phyloP scores from a whole-genome alignment of 306 rosid species.

The Myrica gale region DNA sequence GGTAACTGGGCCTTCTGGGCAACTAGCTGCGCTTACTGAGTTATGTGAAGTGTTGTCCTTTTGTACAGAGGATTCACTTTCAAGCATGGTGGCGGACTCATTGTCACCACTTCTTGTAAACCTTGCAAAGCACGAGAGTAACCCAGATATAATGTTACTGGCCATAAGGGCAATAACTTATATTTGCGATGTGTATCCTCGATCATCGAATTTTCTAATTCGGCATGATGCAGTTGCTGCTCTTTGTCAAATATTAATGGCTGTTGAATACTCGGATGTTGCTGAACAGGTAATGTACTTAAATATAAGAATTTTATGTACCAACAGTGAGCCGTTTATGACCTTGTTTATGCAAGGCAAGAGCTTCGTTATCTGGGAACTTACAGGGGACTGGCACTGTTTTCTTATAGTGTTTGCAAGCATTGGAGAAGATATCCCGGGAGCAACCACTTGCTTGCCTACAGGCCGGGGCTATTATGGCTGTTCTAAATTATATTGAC shows the following conservation, averaged over 20 bases:
- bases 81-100: slow-evolving; percentile 65
- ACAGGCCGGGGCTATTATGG: slow-evolving; percentile 89
- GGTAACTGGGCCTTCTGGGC: slow-evolving; percentile 67
- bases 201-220: slow-evolving; percentile 72
- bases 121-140: slow-evolving; percentile 63
- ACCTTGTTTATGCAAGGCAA: slow-evolving; percentile 9
- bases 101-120: slow-evolving; percentile 78
- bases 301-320: slow-evolving; percentile 20
- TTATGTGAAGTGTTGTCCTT: slow-evolving; percentile 87
- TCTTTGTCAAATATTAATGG: slow-evolving; percentile 75
- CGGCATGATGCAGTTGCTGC: slow-evolving; percentile 83
- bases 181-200: slow-evolving; percentile 80
- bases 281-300: slow-evolving; percentile 78
- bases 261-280: slow-evolving; percentile 83
- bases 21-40: slow-evolving; percentile 65
- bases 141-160: slow-evolving; percentile 69
- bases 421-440: slow-evolving; percentile 93
- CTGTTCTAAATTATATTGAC: slow-evolving; percentile 77
- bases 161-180: slow-evolving; percentile 94
- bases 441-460: slow-evolving; percentile 96
- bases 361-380: slow-evolving; percentile 8
- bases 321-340: background rate
- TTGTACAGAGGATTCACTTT: slow-evolving; percentile 82
- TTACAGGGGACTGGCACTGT: slow-evolving; percentile 18
- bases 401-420: slow-evolving; percentile 80